These are phyloP conservation scores for Pseudocercospora pini-densiflorae DNA, from an alignment of 2,329 filamentous ascomycete genomes.

Conservation along the genomic window DNA sequence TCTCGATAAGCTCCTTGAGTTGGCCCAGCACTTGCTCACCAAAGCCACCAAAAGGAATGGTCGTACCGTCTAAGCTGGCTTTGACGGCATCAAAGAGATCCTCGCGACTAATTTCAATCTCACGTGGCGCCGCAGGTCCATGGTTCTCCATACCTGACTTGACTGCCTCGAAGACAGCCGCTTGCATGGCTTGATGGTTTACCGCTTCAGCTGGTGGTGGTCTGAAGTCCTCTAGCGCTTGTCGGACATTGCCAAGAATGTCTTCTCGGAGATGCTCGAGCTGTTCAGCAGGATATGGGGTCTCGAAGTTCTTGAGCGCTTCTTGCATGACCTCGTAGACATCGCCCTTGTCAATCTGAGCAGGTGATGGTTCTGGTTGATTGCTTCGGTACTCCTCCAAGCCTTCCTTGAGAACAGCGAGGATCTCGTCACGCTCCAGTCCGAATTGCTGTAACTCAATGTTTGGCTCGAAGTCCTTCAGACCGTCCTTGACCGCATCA, in stretches of 20 bases:
- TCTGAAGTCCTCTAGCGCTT: slow-evolving; percentile 85
- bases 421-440: slow-evolving; percentile 85
- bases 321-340: slow-evolving; percentile 85
- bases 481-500: slow-evolving; percentile 83
- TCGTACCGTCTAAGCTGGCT: slow-evolving; percentile 59
- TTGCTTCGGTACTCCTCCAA: slow-evolving; percentile 72
- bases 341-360: slow-evolving; percentile 76
- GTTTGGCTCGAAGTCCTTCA: slow-evolving; percentile 93
- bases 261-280: slow-evolving; percentile 77
- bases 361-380: slow-evolving; percentile 52
- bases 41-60: slow-evolving; percentile 56
- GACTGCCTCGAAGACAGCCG: slow-evolving; percentile 62
- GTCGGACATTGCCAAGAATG: slow-evolving; percentile 79
- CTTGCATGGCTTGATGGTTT: slow-evolving; percentile 55
- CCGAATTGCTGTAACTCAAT: slow-evolving; percentile 90
- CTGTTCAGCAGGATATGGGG: slow-evolving; percentile 66
- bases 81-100: slow-evolving; percentile 64
- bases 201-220: slow-evolving; percentile 42
- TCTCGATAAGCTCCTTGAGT: slow-evolving; percentile 62
- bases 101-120: slow-evolving; percentile 54
- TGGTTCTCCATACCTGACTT: slow-evolving; percentile 61
- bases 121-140: slow-evolving; percentile 44
- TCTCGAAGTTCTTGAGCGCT: slow-evolving; percentile 78
- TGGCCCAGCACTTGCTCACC: slow-evolving; percentile 65
- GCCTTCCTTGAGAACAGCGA: slow-evolving; percentile 84